A percentile compares a stretch with the other conserved stretches of the same genome.
These are phyloP conservation scores for Allium fistulosum DNA, from an alignment of 106 monocot genomes.

Conservation along the genomic window DNA sequence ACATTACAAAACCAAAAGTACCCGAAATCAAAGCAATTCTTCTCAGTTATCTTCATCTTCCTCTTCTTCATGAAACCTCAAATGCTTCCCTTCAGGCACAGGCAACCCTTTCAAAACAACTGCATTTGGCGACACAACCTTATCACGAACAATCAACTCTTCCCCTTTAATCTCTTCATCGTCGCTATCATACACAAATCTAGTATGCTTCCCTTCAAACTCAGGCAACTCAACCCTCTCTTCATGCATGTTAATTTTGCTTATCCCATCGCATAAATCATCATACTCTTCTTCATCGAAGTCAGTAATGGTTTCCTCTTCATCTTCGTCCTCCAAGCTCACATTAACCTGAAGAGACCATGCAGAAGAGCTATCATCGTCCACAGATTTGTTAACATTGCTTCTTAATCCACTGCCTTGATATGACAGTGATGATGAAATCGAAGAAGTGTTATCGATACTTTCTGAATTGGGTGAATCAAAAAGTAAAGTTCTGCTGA, in stretches of 20 bases:
- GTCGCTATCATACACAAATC: conserved; percentile 72
- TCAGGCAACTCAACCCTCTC: conserved; percentile 11
- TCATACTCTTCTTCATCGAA: conserved; percentile 19
- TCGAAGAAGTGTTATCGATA: conserved; percentile 3
- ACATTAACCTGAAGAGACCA: conserved; percentile 73
- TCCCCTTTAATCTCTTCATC: conserved; percentile 7
- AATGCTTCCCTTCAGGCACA: conserved; percentile 63
- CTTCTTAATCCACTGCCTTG: conserved; percentile 23
- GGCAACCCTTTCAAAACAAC: conserved; percentile 59
- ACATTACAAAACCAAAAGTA: neutral
- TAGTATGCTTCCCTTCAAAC: conserved; percentile 61
- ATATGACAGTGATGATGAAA: conserved; percentile 30
- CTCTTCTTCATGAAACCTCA: conserved; percentile 63
- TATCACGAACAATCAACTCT: neutral
- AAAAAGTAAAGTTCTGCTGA: conserved; percentile 70
- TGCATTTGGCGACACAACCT: conserved; percentile 14
- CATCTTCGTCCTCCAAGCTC: conserved; percentile 22
- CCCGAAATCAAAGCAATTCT: neutral
- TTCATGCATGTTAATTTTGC: conserved; percentile 13
- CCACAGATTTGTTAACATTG: conserved; percentile 8
- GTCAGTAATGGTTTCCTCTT: conserved; percentile 9
- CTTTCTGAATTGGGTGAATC: conserved; percentile 68
- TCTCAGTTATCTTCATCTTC: conserved; percentile 30
- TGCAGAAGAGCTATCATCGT: conserved; percentile 32
- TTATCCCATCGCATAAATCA: conserved; percentile 55